These are phyloP conservation scores for Arthrobotrys conoides DNA, from an alignment of 2,329 filamentous ascomycete species.

Conservation along the genomic window DNA sequence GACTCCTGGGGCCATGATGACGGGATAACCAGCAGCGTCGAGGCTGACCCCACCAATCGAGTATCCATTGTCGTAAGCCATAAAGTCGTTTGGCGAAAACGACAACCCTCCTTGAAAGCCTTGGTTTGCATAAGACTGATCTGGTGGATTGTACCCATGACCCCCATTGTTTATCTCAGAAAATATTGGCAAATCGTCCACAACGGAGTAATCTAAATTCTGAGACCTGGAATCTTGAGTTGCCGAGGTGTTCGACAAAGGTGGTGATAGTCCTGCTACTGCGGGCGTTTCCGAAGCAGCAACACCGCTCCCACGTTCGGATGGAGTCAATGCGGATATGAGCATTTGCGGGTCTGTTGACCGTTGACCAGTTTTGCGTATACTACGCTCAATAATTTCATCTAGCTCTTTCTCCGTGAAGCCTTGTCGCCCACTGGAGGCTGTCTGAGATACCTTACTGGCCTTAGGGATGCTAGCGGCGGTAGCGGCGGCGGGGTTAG, in stretches of 20 bases:
- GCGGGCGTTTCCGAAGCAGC: constrained; percentile 22
- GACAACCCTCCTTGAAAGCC: constrained; percentile 45
- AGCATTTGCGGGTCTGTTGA: constrained; percentile 29
- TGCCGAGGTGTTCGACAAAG: constrained; percentile 12
- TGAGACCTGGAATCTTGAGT: constrained; percentile 48
- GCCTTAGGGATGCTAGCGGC: constrained; percentile 5
- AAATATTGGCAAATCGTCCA: constrained; percentile 56
- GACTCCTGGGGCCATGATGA: constrained; percentile 57
- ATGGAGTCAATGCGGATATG: constrained; percentile 42
- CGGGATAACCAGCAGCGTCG: constrained; percentile 53
- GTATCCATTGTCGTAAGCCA: constrained; percentile 55
- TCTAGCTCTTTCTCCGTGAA: constrained; percentile 54
- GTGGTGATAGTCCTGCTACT: constrained; percentile 6
- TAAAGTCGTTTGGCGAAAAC: constrained; percentile 42
- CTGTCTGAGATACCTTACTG: constrained; percentile 12
- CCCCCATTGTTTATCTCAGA: constrained; percentile 40
- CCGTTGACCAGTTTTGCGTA: constrained; percentile 35
- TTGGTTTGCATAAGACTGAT: constrained; percentile 54
- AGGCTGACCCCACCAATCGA: constrained; percentile 53
- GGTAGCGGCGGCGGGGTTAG: constrained; percentile 13
- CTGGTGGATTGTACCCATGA: constrained; percentile 38
- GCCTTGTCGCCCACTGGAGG: constrained; percentile 2
- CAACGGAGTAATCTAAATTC: constrained; percentile 49
- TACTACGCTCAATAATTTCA: constrained; percentile 58
- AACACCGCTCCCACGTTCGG: constrained; percentile 16